Conservation (phyloP, 2,329 filamentous ascomycete genomes). For the Stagonosporopsis tanaceti region DNA sequence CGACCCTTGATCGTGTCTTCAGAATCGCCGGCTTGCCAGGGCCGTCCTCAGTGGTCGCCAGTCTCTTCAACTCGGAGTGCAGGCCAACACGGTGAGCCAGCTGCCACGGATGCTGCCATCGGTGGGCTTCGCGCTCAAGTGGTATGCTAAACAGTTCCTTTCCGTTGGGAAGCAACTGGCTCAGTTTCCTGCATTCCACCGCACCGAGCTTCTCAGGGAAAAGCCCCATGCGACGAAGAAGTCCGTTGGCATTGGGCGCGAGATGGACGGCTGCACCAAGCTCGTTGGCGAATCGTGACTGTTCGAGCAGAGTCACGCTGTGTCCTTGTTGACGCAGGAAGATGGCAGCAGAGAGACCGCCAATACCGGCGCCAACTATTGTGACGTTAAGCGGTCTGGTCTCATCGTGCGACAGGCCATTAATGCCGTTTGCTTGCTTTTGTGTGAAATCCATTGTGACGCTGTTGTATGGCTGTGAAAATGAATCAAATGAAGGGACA, state of each 20-base stretch:
- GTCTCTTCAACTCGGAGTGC: slow-evolving; percentile 60
- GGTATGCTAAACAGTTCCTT: slow-evolving; percentile 48
- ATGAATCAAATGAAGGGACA: not conserved
- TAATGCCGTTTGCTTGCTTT: slow-evolving; percentile 11
- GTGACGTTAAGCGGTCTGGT: slow-evolving; percentile 49
- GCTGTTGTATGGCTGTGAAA: not conserved
- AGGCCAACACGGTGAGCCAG: slow-evolving; percentile 63
- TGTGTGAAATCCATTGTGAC: slow-evolving; percentile 28
- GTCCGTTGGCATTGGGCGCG: slow-evolving; percentile 67
- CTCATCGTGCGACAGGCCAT: slow-evolving; percentile 3
- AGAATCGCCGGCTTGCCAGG: slow-evolving; percentile 50
- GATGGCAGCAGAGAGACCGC: slow-evolving; percentile 62
- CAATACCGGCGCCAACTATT: slow-evolving; percentile 59
- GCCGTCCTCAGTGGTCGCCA: slow-evolving; percentile 53
- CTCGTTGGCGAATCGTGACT: slow-evolving; percentile 64
- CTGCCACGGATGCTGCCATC: slow-evolving; percentile 63
- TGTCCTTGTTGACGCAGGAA: slow-evolving; percentile 57
- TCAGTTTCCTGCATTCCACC: slow-evolving; percentile 34
- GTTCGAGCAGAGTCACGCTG: slow-evolving; percentile 42
- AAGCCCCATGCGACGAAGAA: slow-evolving; percentile 59
- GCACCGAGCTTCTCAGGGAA: slow-evolving; percentile 53
- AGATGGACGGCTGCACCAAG: slow-evolving; percentile 69
- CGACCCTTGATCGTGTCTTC: slow-evolving; percentile 54
- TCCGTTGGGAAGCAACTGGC: slow-evolving; percentile 52
- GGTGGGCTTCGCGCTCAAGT: slow-evolving; percentile 48